Percentiles rank a stretch among this genome's conserved stretches.
These are phyloP conservation scores for Jackrogersella minutella DNA, from an alignment of 495 filamentous ascomycete genomes.

Conservation along the genomic window DNA sequence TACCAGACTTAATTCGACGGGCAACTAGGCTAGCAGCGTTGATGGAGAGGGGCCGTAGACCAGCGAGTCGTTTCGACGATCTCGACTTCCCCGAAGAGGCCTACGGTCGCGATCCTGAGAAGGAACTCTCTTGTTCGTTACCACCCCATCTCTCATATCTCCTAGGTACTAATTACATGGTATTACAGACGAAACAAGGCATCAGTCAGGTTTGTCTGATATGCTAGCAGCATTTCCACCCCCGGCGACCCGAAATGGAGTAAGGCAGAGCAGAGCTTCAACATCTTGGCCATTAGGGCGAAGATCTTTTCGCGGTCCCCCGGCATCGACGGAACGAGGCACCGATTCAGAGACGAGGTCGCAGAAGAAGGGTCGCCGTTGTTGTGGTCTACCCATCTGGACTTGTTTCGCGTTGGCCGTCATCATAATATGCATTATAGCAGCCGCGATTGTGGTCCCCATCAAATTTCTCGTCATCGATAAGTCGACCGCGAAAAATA, in stretches of 20 bases:
- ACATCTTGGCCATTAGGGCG: conserved; percentile 54
- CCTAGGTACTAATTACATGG: conserved; percentile 40
- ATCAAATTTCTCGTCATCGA: conserved; percentile 81
- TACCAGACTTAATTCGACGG: conserved; percentile 87
- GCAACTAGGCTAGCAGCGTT: conserved; percentile 88
- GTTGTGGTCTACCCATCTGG: conserved; percentile 86
- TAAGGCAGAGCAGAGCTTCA: conserved; percentile 50
- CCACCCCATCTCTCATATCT: not conserved
- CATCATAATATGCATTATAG: conserved; percentile 74
- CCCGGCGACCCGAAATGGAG: conserved; percentile 65
- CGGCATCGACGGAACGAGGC: conserved; percentile 12
- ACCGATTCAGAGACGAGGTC: conserved; percentile 29
- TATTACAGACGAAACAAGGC: conserved; percentile 52
- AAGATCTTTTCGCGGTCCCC: conserved; percentile 40
- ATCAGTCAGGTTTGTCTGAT: conserved; percentile 75
- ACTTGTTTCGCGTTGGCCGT: conserved; percentile 75
- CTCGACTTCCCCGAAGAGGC: conserved; percentile 54
- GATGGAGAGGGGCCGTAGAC: conserved; percentile 81
- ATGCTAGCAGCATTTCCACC: conserved; percentile 93
- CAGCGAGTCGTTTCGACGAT: conserved; percentile 73
- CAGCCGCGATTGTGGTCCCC: conserved; percentile 88
- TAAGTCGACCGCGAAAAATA: conserved; percentile 45
- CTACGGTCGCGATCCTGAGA: conserved; percentile 46
- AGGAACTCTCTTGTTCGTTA: conserved; percentile 50
- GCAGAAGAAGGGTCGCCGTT: conserved; percentile 47